These are phyloP conservation scores for Sphagnurus paluster DNA, from an alignment of 1,284 basidiomycete genomes.

Conservation along the genomic window DNA sequence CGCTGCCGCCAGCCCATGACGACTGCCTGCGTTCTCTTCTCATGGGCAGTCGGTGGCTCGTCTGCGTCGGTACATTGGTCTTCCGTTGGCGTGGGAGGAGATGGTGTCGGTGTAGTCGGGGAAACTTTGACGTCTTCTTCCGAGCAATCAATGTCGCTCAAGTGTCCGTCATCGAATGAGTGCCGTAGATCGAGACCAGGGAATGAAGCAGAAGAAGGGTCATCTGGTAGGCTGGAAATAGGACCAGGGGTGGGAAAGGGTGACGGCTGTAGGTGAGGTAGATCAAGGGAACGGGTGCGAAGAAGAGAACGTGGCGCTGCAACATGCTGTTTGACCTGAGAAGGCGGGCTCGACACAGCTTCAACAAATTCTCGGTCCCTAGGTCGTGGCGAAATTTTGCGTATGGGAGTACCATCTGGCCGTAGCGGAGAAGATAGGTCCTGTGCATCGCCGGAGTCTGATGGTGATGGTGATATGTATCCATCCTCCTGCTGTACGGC, in stretches of 20 bases:
- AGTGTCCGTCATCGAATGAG: slow-evolving; percentile 27
- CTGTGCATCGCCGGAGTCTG: slow-evolving; percentile 51
- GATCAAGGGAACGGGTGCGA: slow-evolving; percentile 20
- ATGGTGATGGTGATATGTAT: slow-evolving; percentile 67
- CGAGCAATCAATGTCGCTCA: slow-evolving; percentile 49
- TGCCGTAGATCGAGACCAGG: slow-evolving; percentile 21
- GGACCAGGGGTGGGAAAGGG: neutral
- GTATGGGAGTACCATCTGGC: slow-evolving; percentile 20
- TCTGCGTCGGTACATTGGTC: slow-evolving; percentile 21
- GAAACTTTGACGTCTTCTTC: slow-evolving; percentile 25
- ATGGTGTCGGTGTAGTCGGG: slow-evolving; percentile 24
- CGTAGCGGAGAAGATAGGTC: slow-evolving; percentile 65
- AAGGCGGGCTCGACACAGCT: slow-evolving; percentile 59
- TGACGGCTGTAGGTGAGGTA: slow-evolving; percentile 5
- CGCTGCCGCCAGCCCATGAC: slow-evolving; percentile 61
- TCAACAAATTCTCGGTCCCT: slow-evolving; percentile 52
- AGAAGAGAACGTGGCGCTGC: slow-evolving; percentile 3
- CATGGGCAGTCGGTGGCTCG: slow-evolving; percentile 25
- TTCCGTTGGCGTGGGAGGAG: slow-evolving; percentile 25
- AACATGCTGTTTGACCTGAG: slow-evolving; percentile 22
- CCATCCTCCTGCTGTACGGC: slow-evolving; percentile 72
- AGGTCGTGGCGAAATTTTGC: slow-evolving; percentile 7
- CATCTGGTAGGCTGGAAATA: neutral
- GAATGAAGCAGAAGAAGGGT: slow-evolving; percentile 10
- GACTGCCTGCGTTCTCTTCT: slow-evolving; percentile 42